Percentiles rank a stretch among this genome's conserved stretches.
phyloP scores from a whole-genome alignment of 2,329 filamentous ascomycete genomes.

The Clonostachys chloroleuca region DNA sequence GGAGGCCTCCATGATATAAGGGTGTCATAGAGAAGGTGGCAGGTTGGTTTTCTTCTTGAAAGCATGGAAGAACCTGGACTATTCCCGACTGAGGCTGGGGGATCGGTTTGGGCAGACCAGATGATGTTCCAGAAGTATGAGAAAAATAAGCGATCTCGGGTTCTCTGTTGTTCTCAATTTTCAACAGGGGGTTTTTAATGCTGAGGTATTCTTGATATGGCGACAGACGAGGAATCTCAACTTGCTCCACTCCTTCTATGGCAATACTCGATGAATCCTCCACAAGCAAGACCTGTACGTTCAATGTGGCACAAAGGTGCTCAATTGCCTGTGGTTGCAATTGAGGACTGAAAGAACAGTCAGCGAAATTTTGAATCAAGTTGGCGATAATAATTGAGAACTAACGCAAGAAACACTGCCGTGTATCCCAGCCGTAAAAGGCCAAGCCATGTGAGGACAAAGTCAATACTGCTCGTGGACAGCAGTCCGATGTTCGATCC shows the following conservation, averaged over 20 bases:
- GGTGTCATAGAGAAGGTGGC: slow-evolving; percentile 63
- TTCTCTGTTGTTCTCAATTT: too few species aligned
- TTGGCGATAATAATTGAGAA: neutral
- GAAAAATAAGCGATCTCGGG: slow-evolving; percentile 44
- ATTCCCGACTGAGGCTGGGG: slow-evolving; percentile 45
- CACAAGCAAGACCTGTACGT: slow-evolving; percentile 21
- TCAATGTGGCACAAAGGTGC: slow-evolving; percentile 44
- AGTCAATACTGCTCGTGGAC: slow-evolving; percentile 42
- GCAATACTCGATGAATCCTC: too few species aligned
- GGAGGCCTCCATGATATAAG: slow-evolving; percentile 60
- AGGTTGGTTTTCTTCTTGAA: slow-evolving; percentile 25
- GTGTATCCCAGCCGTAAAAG: slow-evolving; percentile 50
- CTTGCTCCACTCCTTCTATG: too few species aligned
- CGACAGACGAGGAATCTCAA: too few species aligned
- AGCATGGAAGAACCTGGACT: slow-evolving; percentile 45
- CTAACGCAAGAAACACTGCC: slow-evolving; percentile 52
- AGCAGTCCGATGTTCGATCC: too few species aligned
- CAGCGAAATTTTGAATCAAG: neutral
- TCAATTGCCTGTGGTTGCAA: slow-evolving; percentile 37
- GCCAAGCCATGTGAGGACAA: slow-evolving; percentile 56
- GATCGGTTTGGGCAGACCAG: slow-evolving; percentile 59
- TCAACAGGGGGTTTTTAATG: too few species aligned
- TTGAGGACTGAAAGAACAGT: slow-evolving; percentile 30
- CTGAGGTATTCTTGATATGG: too few species aligned
- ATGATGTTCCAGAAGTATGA: slow-evolving; percentile 63